Conservation (phyloP, 805 yeast genomes). For the Yamadazyma endophytica region DNA sequence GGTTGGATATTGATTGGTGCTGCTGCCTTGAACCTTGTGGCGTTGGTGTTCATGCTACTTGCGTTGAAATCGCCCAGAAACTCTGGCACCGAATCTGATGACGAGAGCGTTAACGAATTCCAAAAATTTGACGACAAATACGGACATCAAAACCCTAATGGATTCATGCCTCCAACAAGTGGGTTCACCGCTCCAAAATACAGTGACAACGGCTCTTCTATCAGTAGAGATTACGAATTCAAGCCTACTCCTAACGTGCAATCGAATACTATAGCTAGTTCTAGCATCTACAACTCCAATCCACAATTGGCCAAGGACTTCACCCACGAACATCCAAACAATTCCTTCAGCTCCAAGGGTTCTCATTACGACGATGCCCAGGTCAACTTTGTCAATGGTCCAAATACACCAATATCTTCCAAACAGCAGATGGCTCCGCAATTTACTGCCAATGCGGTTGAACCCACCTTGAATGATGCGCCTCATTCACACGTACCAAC, state of each 20-base stretch:
- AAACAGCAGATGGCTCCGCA: conserved; percentile 30
- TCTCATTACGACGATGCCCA: conserved; percentile 15
- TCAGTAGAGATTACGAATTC: conserved; percentile 22
- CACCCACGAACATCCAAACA: conserved; percentile 17
- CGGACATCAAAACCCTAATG: conserved; percentile 1
- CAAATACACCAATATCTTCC: conserved; percentile 29
- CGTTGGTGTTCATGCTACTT: conserved; percentile 46
- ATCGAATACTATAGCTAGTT: conserved; percentile 11
- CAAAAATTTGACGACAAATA: conserved; percentile 19
- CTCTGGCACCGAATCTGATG: conserved; percentile 14
- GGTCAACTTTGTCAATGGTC: conserved; percentile 26
- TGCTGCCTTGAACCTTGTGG: conserved; percentile 51
- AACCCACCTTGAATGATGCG: conserved; percentile 20
- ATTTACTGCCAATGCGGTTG: conserved; percentile 22
- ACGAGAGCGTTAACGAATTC: conserved; percentile 12
- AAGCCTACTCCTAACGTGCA: conserved; percentile 12
- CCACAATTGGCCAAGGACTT: conserved; percentile 33
- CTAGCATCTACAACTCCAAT: conserved; percentile 26
- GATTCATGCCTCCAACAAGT: conserved; percentile 12
- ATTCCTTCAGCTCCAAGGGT: conserved; percentile 10
- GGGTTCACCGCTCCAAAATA: conserved; percentile 5
- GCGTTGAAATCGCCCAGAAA: conserved; percentile 22
- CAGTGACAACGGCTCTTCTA: conserved; percentile 15
- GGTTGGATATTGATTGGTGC: conserved; percentile 70
- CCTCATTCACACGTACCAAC: conserved; percentile 17